phyloP scores from a whole-genome alignment of 1,284 basidiomycete species.

The Rhodotorula sp. region DNA sequence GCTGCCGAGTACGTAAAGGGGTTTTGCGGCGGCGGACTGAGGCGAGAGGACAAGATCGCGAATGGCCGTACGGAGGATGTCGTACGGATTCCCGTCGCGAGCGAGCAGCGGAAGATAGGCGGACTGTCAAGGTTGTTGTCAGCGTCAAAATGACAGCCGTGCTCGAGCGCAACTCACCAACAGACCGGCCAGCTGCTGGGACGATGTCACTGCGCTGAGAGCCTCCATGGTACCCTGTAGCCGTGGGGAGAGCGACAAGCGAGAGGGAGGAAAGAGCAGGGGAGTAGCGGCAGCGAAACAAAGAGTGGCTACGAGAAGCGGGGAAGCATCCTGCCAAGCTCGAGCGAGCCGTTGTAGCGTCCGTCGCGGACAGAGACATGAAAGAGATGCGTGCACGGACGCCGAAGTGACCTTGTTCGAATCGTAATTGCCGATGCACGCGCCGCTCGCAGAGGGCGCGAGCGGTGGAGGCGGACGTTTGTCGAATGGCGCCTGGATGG shows the following conservation, averaged over 20 bases:
- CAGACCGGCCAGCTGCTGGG: not conserved
- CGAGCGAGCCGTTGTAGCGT: not conserved
- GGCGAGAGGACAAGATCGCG: not conserved
- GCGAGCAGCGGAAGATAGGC: not conserved
- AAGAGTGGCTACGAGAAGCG: not conserved
- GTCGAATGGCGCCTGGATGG: no score
- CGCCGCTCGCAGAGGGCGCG: no score
- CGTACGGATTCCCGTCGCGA: not conserved
- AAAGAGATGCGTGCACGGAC: not conserved
- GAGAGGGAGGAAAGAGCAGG: no score
- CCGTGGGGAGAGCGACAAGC: not conserved
- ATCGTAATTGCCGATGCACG: no score
- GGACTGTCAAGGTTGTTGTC: not conserved
- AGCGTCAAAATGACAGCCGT: no score
- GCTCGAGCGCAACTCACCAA: no score
- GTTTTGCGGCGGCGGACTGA: not conserved
- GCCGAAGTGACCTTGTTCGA: no score
- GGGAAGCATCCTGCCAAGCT: not conserved
- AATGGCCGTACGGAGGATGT: not conserved
- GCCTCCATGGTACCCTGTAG: not conserved
- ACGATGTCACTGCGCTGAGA: not conserved
- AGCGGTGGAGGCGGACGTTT: no score
- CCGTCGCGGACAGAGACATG: not conserved
- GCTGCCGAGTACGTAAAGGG: not conserved
- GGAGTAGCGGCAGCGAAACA: not conserved